Conservation (phyloP, 169 alveolate genomes). For the Plasmodium relictum region DNA sequence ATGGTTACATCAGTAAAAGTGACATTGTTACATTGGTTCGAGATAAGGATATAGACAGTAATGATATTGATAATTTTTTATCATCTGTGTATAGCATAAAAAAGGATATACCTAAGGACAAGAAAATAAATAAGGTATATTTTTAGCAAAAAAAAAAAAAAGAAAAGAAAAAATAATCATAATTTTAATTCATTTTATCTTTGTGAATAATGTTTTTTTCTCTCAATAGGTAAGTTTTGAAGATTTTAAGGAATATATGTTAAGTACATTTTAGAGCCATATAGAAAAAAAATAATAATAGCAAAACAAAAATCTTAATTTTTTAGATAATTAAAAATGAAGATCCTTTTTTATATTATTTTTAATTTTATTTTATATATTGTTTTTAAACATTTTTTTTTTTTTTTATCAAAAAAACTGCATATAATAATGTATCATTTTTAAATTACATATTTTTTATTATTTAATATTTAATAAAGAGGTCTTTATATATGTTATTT, state of each 20-base stretch:
- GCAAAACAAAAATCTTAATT: background rate
- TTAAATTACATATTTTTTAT: constrained; percentile 22
- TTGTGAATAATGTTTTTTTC: background rate
- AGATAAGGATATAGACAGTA: constrained; percentile 48
- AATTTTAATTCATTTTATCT: background rate
- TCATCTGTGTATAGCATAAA: constrained; percentile 32
- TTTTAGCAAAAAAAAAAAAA: background rate
- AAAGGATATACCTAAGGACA: constrained; percentile 29
- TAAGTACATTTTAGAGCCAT: constrained; percentile 65
- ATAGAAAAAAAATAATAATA: background rate
- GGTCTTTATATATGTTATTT: constrained; percentile 16
- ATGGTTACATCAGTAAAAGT: constrained; percentile 75
- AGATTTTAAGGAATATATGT: constrained; percentile 57
- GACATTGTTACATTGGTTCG: constrained; percentile 53
- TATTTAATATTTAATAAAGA: constrained; percentile 26
- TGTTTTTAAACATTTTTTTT: background rate
- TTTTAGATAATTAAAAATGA: background rate
- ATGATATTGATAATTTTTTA: constrained; percentile 75
- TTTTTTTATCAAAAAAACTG: background rate
- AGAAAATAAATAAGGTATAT: constrained; percentile 42
- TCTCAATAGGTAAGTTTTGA: constrained; percentile 51
- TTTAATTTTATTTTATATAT: background rate
- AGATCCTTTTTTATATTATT: background rate
- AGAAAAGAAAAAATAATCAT: constrained; percentile 1
- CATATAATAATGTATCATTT: constrained; percentile 4